Percentiles rank a stretch among this genome's conserved stretches.
Evolutionary conservation across 345 rosid genomes (phyloP).

Genomic region (Rhodamnia argentea): DNA sequence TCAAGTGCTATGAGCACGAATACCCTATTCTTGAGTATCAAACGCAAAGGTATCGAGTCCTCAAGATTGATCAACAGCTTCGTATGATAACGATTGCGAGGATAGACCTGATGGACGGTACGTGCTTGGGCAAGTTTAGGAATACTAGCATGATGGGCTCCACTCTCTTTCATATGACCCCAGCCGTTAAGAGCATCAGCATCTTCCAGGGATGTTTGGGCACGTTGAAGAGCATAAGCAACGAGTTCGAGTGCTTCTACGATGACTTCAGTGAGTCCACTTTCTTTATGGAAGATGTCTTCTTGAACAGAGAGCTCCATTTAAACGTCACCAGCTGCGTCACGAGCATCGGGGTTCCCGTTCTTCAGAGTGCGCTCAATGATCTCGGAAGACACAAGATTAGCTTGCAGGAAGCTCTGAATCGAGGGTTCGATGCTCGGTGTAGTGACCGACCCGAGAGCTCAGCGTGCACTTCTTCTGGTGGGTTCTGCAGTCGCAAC

Average conservation of each 20-base stretch:
- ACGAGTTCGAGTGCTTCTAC: no score
- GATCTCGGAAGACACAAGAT: neutral
- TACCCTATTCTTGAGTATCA: neutral
- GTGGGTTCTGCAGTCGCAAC: conserved; percentile 39
- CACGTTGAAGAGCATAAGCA: no score
- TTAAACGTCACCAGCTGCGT: neutral
- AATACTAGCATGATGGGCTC: no score
- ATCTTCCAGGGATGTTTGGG: no score
- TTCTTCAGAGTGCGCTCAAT: neutral
- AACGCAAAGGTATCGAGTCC: neutral
- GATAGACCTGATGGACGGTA: no score
- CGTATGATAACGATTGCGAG: no score
- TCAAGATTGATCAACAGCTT: no score
- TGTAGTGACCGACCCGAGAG: neutral
- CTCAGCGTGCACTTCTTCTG: conserved; percentile 2
- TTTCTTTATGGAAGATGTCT: neutral
- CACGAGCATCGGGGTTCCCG: conserved; percentile 2
- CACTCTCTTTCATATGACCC: no score
- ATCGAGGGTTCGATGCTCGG: conserved; percentile 11
- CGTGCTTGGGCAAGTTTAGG: no score
- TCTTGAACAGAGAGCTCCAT: neutral
- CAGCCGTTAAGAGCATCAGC: no score
- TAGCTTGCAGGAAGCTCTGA: neutral
- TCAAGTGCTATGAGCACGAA: no score
- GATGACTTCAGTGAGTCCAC: no score